phyloP scores from a whole-genome alignment of 2,329 filamentous ascomycete genomes.

The Claviceps quebecensis region DNA sequence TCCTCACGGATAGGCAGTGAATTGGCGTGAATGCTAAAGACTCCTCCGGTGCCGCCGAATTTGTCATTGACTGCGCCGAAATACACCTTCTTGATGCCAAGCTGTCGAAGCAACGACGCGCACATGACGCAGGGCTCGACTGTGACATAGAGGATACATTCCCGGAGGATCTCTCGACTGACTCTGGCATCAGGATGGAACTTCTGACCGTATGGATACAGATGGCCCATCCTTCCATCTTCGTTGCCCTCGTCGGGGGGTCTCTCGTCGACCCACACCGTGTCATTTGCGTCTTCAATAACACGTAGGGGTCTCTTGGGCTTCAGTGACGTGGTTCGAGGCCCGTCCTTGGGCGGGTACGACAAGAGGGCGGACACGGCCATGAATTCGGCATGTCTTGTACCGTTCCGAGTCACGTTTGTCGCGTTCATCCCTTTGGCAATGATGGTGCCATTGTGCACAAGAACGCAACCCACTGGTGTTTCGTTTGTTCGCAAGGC shows the following conservation, averaged over 20 bases:
- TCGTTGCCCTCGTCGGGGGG: constrained; percentile 32
- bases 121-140: constrained; percentile 99
- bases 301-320: constrained; percentile 16
- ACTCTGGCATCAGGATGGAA: constrained; percentile 41
- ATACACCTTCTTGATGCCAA: constrained; percentile 77
- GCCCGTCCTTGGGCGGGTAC: constrained; percentile 18
- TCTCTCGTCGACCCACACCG: constrained; percentile 11
- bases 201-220: constrained; percentile 50
- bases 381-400: constrained; percentile 89
- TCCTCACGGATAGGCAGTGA: constrained; percentile 27
- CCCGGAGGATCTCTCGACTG: constrained; percentile 51
- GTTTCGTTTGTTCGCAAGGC: constrained; percentile 82
- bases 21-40: constrained; percentile 69
- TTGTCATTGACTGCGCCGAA: constrained; percentile 94
- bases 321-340: constrained; percentile 18
- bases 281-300: constrained; percentile 11
- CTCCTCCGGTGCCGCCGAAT: constrained; percentile 90
- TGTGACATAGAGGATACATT: constrained; percentile 80
- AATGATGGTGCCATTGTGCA: constrained; percentile 65
- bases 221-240: constrained; percentile 38
- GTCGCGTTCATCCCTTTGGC: constrained; percentile 94
- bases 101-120: constrained; percentile 78
- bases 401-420: constrained; percentile 80
- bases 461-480: constrained; percentile 89
- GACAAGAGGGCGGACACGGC: constrained; percentile 51